Evolutionary conservation across 495 filamentous ascomycete species (phyloP).

Genomic region (Penicillium flavigenum): DNA sequence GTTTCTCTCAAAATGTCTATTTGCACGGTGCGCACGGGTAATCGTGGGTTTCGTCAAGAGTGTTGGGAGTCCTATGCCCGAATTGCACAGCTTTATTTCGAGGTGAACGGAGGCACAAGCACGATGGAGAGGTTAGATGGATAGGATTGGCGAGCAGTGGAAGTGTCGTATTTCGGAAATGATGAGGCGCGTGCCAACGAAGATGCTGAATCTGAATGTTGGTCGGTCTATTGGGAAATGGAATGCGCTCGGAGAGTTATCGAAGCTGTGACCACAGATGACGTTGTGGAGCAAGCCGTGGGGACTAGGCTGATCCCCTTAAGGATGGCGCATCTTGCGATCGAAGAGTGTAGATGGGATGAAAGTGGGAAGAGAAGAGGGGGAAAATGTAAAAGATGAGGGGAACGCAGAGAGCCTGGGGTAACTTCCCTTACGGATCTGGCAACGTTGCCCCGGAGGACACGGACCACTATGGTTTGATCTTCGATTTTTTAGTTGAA

Average conservation of each 20-base stretch:
- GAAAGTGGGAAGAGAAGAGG: constrained; percentile 11
- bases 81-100: background rate
- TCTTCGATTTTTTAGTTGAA: background rate
- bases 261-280: constrained; percentile 35
- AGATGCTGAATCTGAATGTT: background rate
- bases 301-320: constrained; percentile 26
- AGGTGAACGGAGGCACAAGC: constrained; percentile 16
- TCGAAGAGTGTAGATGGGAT: background rate
- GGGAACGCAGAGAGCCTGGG: constrained; percentile 11
- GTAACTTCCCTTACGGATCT: constrained; percentile 24
- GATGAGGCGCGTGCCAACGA: background rate
- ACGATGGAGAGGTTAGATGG: constrained; percentile 17
- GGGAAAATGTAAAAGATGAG: constrained; percentile 14
- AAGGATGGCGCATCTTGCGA: constrained; percentile 41
- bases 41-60: constrained; percentile 33
- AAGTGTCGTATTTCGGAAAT: background rate
- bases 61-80: constrained; percentile 3
- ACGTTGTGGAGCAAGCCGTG: constrained; percentile 30
- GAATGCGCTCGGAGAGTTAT: constrained; percentile 27
- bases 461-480: constrained; percentile 26
- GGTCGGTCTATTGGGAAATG: background rate
- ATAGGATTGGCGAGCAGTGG: background rate
- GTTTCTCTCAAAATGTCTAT: constrained; percentile 19
- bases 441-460: constrained; percentile 33
- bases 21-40: constrained; percentile 20